These are phyloP conservation scores for Schwanniomyces occidentalis DNA, from an alignment of 805 yeast genomes.

Conservation along the genomic window DNA sequence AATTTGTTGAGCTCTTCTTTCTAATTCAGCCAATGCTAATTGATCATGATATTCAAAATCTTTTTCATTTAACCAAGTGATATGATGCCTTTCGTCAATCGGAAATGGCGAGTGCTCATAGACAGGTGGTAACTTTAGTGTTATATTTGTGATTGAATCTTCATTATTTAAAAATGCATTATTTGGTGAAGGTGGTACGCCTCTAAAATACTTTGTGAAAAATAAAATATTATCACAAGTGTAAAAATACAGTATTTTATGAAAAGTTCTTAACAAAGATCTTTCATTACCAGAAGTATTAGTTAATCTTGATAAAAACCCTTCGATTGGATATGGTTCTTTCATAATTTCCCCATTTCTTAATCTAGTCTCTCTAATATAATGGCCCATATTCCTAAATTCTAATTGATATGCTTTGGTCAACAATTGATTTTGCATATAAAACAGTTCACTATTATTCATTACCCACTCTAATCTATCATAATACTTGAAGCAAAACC, in stretches of 20 bases:
- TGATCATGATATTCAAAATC: constrained; percentile 53
- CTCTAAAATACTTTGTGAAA: constrained; percentile 53
- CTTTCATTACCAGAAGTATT: constrained; percentile 47
- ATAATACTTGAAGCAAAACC: constrained; percentile 64
- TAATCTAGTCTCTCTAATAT: constrained; percentile 27
- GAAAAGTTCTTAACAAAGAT: constrained; percentile 41
- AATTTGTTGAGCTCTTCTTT: constrained; percentile 58
- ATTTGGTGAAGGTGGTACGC: constrained; percentile 61
- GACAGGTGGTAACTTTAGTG: constrained; percentile 28
- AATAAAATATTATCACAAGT: constrained; percentile 63
- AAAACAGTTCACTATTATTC: constrained; percentile 28
- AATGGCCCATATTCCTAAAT: constrained; percentile 48
- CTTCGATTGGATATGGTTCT: constrained; percentile 82
- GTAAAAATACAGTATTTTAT: constrained; percentile 61
- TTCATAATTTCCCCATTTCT: not conserved
- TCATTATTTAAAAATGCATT: constrained; percentile 14
- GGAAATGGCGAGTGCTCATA: constrained; percentile 57
- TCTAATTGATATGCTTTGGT: constrained; percentile 55
- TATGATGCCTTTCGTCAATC: constrained; percentile 48
- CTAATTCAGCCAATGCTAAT: constrained; percentile 62
- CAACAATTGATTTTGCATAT: constrained; percentile 27
- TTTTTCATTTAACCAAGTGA: constrained; percentile 58
- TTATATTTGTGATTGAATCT: constrained; percentile 15
- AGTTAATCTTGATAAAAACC: constrained; percentile 64
- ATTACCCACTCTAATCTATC: constrained; percentile 65